phyloP scores from a whole-genome alignment of 2,329 filamentous ascomycete species.

The Aaosphaeria arxii region DNA sequence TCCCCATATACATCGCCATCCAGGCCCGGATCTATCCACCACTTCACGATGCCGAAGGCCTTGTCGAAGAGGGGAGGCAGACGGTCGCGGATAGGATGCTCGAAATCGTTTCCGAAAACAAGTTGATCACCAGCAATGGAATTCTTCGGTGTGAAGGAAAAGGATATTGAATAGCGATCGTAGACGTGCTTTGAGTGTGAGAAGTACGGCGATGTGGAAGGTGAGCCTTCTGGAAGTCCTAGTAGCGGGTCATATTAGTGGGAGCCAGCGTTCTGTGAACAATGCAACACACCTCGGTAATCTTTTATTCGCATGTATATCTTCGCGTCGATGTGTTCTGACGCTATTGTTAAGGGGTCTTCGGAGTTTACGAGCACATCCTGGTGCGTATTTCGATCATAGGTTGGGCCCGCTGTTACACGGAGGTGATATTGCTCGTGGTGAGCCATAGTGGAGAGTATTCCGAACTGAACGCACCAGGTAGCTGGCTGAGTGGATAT shows the following conservation, averaged over 20 bases:
- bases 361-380: constrained; percentile 73
- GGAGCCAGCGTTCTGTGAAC: background rate
- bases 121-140: constrained; percentile 68
- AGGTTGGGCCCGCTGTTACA: constrained; percentile 76
- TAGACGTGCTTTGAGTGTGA: constrained; percentile 62
- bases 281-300: constrained; percentile 44
- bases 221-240: constrained; percentile 72
- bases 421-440: constrained; percentile 68
- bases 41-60: constrained; percentile 81
- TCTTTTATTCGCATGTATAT: constrained; percentile 73
- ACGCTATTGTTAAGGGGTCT: constrained; percentile 60
- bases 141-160: constrained; percentile 72
- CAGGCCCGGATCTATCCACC: constrained; percentile 86
- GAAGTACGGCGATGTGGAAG: constrained; percentile 75
- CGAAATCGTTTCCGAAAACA: constrained; percentile 94
- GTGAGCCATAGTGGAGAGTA: constrained; percentile 48
- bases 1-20: constrained; percentile 90
- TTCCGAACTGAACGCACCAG: background rate
- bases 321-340: constrained; percentile 61
- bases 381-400: constrained; percentile 70
- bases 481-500: too few relatives aligned
- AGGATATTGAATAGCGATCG: constrained; percentile 83
- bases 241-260: constrained; percentile 3
- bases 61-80: constrained; percentile 84
- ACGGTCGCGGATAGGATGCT: constrained; percentile 80